These are phyloP conservation scores for Escovopsis sp. DNA, from an alignment of 2,329 filamentous ascomycete species.

Conservation along the genomic window DNA sequence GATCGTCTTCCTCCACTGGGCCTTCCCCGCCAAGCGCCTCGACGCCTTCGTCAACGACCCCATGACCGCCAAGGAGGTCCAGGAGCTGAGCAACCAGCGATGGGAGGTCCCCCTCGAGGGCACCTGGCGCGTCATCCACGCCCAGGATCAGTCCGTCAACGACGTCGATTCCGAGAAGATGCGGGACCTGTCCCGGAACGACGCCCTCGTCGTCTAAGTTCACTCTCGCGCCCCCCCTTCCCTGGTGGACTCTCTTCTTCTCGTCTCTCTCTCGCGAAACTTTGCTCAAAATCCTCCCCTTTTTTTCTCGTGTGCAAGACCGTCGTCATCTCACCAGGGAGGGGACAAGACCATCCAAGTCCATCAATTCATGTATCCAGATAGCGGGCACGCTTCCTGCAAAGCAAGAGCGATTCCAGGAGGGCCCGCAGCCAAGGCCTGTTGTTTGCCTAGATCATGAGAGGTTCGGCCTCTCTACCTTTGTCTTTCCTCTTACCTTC, in stretches of 20 bases:
- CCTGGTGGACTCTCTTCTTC: too few relatives aligned
- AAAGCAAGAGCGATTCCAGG: too few relatives aligned
- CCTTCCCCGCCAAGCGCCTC: conserved; percentile 14
- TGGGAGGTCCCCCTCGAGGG: conserved; percentile 17
- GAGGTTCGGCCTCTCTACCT: too few relatives aligned
- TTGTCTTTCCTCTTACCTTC: too few relatives aligned
- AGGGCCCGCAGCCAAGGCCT: too few relatives aligned
- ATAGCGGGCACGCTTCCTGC: too few relatives aligned
- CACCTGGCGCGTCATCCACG: conserved; percentile 3
- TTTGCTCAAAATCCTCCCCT: background rate
- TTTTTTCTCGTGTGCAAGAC: background rate
- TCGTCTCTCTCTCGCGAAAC: too few relatives aligned
- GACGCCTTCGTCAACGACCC: conserved; percentile 15
- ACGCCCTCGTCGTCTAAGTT: too few relatives aligned
- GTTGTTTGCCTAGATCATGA: too few relatives aligned
- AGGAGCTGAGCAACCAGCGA: conserved; percentile 13
- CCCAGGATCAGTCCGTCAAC: conserved; percentile 4
- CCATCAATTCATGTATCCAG: too few relatives aligned
- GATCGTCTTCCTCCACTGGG: conserved; percentile 16
- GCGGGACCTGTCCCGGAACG: background rate
- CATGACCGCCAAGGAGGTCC: conserved; percentile 12
- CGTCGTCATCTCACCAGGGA: background rate
- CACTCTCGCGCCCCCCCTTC: too few relatives aligned
- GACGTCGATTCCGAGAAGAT: conserved; percentile 2
- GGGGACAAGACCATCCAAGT: background rate